phyloP scores from a whole-genome alignment of 2,329 filamentous ascomycete genomes.

The Alternaria arborescens region DNA sequence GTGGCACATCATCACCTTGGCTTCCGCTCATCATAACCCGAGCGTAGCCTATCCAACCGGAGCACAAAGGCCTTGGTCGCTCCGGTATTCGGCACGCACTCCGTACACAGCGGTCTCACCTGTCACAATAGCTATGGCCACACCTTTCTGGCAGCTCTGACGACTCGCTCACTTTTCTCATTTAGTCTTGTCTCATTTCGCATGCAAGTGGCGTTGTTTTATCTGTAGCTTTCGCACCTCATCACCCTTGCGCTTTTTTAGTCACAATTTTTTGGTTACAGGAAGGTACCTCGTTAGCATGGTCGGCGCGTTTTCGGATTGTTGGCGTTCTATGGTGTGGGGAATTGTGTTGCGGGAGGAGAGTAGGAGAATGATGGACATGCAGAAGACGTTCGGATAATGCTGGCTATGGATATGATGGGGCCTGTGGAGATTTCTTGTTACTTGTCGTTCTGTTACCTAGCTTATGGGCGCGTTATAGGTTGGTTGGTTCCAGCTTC shows the following conservation, averaged over 20 bases:
- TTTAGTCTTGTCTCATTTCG: conserved; percentile 5
- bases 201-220: conserved; percentile 12
- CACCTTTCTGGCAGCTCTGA: background rate
- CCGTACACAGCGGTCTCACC: conserved; percentile 1
- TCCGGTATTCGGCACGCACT: background rate
- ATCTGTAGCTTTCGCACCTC: conserved; percentile 20
- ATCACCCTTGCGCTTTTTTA: conserved; percentile 19
- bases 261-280: conserved; percentile 10
- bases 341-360: conserved; percentile 9
- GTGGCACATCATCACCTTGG: conserved; percentile 26
- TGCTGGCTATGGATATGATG: conserved; percentile 5
- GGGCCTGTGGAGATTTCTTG: conserved; percentile 1
- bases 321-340: conserved; percentile 15
- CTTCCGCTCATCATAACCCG: conserved; percentile 18
- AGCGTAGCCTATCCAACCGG: conserved; percentile 16
- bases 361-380: conserved; percentile 3
- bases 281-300: conserved; percentile 13
- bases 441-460: background rate
- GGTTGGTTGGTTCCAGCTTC: conserved; percentile 6
- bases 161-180: background rate
- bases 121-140: background rate
- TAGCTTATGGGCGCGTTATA: background rate
- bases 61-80: conserved; percentile 8
- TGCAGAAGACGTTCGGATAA: conserved; percentile 7
- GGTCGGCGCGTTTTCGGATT: conserved; percentile 20